phyloP scores from a whole-genome alignment of 2,329 filamentous ascomycete species.

The Pseudopithomyces chartarum region DNA sequence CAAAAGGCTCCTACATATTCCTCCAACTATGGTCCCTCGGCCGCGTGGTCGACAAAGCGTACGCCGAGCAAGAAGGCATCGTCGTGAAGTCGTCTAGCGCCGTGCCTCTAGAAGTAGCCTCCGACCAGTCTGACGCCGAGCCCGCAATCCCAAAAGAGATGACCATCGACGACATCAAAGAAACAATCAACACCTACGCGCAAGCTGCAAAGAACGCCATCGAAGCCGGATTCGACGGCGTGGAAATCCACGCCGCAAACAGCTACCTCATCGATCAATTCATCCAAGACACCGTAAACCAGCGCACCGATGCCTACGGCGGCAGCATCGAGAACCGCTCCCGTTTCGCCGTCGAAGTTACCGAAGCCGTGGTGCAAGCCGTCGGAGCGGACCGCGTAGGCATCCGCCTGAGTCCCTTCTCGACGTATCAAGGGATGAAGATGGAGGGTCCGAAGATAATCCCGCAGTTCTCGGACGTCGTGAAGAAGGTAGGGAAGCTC shows the following conservation, averaged over 20 bases:
- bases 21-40: slow-evolving; percentile 65
- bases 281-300: slow-evolving; percentile 62
- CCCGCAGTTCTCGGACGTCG: slow-evolving; percentile 64
- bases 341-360: slow-evolving; percentile 58
- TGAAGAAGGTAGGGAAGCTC: slow-evolving; percentile 50
- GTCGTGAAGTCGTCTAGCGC: slow-evolving; percentile 35
- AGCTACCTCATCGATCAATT: slow-evolving; percentile 72
- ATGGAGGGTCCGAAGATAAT: slow-evolving; percentile 63
- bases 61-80: background rate
- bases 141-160: slow-evolving; percentile 33
- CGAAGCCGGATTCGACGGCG: slow-evolving; percentile 62
- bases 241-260: slow-evolving; percentile 58
- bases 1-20: slow-evolving; percentile 62
- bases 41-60: slow-evolving; percentile 52
- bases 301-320: slow-evolving; percentile 55
- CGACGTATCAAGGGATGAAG: slow-evolving; percentile 65
- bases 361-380: slow-evolving; percentile 54
- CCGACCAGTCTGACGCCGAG: background rate
- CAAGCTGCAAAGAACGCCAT: slow-evolving; percentile 50
- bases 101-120: slow-evolving; percentile 32
- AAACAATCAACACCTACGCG: slow-evolving; percentile 42
- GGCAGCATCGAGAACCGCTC: slow-evolving; percentile 56
- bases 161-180: slow-evolving; percentile 42
- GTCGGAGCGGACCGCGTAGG: slow-evolving; percentile 60
- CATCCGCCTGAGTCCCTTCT: slow-evolving; percentile 65